Evolutionary conservation across 2,329 filamentous ascomycete genomes (phyloP).

Genomic region (Hypoxylon sp.): DNA sequence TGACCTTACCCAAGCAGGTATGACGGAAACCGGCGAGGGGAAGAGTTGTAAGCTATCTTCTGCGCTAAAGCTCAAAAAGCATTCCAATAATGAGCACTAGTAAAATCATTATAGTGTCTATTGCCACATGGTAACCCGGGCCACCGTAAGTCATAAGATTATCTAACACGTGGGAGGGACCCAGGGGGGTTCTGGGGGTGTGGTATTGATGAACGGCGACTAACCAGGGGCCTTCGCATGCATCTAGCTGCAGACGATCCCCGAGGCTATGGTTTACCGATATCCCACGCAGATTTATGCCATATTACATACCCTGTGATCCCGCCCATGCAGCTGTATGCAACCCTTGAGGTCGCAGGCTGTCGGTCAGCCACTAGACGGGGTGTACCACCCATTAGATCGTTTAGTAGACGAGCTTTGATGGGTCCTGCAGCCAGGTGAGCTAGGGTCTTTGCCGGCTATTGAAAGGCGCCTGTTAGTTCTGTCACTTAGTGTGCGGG

Average conservation of each 20-base stretch:
- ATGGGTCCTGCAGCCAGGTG: conserved; percentile 24
- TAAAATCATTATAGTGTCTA: neutral
- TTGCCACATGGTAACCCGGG: conserved; percentile 4
- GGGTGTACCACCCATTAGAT: conserved; percentile 18
- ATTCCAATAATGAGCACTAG: neutral
- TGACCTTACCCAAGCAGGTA: neutral
- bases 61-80: neutral
- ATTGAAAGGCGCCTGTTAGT: conserved; percentile 17
- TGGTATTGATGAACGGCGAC: conserved; percentile 43
- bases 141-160: neutral
- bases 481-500: conserved; percentile 21
- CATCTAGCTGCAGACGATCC: conserved; percentile 31
- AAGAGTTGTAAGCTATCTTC: neutral
- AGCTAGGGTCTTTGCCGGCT: conserved; percentile 23
- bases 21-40: neutral
- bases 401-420: conserved; percentile 6
- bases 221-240: conserved; percentile 37
- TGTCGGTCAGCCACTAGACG: conserved; percentile 29
- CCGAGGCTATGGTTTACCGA: conserved; percentile 26
- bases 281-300: conserved; percentile 32
- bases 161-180: conserved; percentile 2
- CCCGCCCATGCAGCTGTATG: conserved; percentile 38
- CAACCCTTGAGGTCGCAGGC: conserved; percentile 31
- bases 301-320: conserved; percentile 26
- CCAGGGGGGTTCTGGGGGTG: conserved; percentile 29